A percentile compares a stretch with the other conserved stretches of the same genome.
Conservation (phyloP, 176 grass and related monocot genomes). For the Avena insularis region DNA sequence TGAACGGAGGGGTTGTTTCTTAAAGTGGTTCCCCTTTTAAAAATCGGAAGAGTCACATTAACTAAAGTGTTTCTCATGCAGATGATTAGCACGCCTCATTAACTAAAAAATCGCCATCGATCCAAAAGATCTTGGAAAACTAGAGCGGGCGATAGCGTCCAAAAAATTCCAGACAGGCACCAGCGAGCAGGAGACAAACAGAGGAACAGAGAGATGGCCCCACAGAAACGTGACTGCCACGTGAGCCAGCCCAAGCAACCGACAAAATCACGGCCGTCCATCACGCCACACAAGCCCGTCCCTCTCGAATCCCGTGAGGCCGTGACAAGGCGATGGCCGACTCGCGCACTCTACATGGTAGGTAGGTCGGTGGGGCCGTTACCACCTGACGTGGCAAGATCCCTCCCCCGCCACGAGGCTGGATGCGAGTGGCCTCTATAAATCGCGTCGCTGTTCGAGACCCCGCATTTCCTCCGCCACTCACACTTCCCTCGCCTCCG, state of each 20-base stretch:
- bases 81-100: neutral
- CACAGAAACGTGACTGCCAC: neutral
- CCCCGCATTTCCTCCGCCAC: neutral
- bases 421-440: conserved; percentile 12
- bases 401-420: conserved; percentile 4
- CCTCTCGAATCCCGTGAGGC: neutral
- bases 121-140: conserved; percentile 1
- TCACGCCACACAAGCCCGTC: neutral
- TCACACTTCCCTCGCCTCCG: conserved; percentile 28
- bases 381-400: neutral
- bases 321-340: too few species aligned
- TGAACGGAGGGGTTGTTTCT: neutral
- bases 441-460: conserved; percentile 14
- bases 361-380: neutral
- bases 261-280: neutral
- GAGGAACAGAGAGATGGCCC: neutral
- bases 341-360: neutral
- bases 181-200: neutral
- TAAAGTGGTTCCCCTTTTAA: neutral
- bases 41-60: neutral
- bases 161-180: neutral
- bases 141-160: neutral
- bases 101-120: neutral
- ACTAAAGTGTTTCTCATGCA: too few species aligned
- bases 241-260: neutral